phyloP scores from a whole-genome alignment of 768 basidiomycete species.

The Tylopilus balloui region DNA sequence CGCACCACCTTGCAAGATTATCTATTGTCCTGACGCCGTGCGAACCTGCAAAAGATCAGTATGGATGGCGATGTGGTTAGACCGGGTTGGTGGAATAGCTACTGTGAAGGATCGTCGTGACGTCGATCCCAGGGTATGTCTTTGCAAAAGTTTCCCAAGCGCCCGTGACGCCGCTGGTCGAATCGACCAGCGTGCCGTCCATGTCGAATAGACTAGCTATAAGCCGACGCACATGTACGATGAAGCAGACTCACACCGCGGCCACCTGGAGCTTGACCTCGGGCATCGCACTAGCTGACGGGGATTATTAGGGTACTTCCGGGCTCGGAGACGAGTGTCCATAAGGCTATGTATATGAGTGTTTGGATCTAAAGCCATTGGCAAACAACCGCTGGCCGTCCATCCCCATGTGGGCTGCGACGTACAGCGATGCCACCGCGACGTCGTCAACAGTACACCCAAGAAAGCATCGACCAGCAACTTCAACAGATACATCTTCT shows the following conservation, averaged over 20 bases:
- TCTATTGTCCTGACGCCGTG: constrained; percentile 86
- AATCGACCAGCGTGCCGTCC: constrained; percentile 82
- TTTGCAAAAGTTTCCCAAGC: constrained; percentile 78
- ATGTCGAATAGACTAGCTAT: constrained; percentile 65
- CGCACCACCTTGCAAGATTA: constrained; percentile 69
- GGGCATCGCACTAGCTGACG: constrained; percentile 26
- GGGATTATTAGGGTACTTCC: background rate
- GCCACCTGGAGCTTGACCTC: constrained; percentile 34
- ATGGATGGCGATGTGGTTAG: background rate
- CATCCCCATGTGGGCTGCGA: constrained; percentile 11
- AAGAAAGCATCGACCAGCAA: constrained; percentile 84
- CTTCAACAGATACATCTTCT: constrained; percentile 88
- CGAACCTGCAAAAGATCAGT: constrained; percentile 41
- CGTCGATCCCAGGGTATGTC: constrained; percentile 63
- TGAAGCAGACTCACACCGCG: constrained; percentile 34
- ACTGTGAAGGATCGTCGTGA: constrained; percentile 61
- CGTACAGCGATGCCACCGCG: constrained; percentile 63
- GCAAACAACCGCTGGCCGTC: constrained; percentile 36
- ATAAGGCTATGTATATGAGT: constrained; percentile 4
- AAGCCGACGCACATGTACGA: background rate
- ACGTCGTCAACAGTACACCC: constrained; percentile 66
- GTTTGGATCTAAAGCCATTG: constrained; percentile 35
- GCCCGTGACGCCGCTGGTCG: constrained; percentile 74
- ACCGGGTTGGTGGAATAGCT: constrained; percentile 23
- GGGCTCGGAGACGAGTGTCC: background rate